Evolutionary conservation across 2,329 filamentous ascomycete species (phyloP).

Genomic region (Penicillium concentricum): DNA sequence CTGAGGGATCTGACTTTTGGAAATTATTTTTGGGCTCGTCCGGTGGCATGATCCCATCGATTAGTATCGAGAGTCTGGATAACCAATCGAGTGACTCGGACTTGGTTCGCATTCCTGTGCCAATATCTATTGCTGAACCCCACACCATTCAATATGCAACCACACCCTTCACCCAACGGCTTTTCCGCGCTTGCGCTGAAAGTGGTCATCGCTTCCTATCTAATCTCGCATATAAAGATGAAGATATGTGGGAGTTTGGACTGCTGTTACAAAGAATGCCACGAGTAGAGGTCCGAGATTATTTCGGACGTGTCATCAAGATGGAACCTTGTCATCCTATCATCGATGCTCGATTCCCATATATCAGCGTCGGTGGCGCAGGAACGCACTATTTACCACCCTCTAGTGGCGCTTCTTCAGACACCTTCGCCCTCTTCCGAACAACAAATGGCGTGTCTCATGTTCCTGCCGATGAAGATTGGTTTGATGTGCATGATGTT

Average conservation of each 20-base stretch:
- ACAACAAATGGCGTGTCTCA: constrained; percentile 12
- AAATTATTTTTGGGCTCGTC: not conserved
- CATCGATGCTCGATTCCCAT: constrained; percentile 13
- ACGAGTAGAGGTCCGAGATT: constrained; percentile 13
- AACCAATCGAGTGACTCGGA: not conserved
- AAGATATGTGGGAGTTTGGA: constrained; percentile 13
- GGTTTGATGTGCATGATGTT: constrained; percentile 23
- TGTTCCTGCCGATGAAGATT: constrained; percentile 14
- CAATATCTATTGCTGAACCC: not conserved
- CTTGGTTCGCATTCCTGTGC: not conserved
- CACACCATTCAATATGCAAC: constrained; percentile 11
- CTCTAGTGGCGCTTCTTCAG: not conserved
- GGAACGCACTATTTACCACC: constrained; percentile 8
- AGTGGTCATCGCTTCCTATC: constrained; percentile 12
- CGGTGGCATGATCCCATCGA: not conserved
- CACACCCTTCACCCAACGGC: constrained; percentile 13
- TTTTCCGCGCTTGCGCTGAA: constrained; percentile 13
- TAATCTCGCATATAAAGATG: constrained; percentile 1
- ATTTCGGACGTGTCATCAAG: constrained; percentile 17
- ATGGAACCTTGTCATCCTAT: constrained; percentile 14
- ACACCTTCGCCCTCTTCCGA: constrained; percentile 3
- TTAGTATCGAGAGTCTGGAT: not conserved
- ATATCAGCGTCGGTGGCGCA: constrained; percentile 15
- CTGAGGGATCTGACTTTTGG: constrained; percentile 1
- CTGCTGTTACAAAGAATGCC: constrained; percentile 9